Base-by-base conservation (phyloP, 257 asterid species). In the Lantana camara region DNA sequence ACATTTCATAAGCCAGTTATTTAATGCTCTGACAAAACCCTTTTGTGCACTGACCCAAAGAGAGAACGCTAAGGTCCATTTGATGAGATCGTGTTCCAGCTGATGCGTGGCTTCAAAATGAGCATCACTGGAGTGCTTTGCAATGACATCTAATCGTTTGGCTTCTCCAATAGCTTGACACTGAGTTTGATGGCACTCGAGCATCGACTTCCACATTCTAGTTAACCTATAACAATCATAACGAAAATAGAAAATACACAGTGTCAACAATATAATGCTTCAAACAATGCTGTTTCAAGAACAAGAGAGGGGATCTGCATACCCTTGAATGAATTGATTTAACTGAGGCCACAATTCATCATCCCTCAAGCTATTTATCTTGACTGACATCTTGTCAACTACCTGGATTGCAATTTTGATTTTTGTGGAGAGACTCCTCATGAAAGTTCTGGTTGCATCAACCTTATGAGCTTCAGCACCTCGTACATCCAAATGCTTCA, bases 281-380 rank as follows among this genome's bases (percentile, higher is more conserved):
- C 1, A 53, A 24, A 27, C 29, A 53, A 27, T 22, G 6, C 9
- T 6, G 22, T 53, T 3, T n/a, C n/a, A n/a, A n/a, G n/a, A n/a
- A n/a, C n/a, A n/a, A n/a, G n/a, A n/a, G n/a, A n/a, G n/a, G n/a
- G n/a, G n/a, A 49, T 66, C 30, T 8, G 66, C 81, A 10, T 79
- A 88, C 96, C 95, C 89, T 53, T 78, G 82, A 68, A 85, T 80
- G 60, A 83, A 73, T 51, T 76, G 86, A 67, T 76, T 77, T 40
- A 88, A 77, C 73, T 81, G 91, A 4, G 95, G 95, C 95, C 95
- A 88, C 54, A 85, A 74, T 44, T 83, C 96, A 29, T 83, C 87
- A 29, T 88, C 96, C 72, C 96, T 85, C 83, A 88, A 56, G 51
- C 57, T 64, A 69, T 83, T 83, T 72, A 88, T 85, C 85, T 71